Base-by-base conservation (phyloP, 1,139 yeast genomes). In the Hansenula anomala region DNA sequence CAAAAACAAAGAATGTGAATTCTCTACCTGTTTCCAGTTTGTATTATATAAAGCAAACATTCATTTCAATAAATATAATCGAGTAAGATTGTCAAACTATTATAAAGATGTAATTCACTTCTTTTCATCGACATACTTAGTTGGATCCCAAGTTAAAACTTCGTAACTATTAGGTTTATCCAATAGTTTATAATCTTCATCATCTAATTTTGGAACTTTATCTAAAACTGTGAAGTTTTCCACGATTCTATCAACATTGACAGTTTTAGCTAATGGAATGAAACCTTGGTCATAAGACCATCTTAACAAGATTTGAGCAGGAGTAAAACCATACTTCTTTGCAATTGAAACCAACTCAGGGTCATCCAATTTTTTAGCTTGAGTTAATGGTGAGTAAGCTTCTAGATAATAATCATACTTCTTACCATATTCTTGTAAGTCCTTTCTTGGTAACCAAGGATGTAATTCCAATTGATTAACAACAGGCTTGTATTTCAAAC, bases 241-340 rank as follows among this genome's bases (percentile, higher is more conserved):
- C 46, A 67, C 47, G 52, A 81, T 47, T 59, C 94, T 68, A 17
- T 61, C 61, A 7, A 67, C 58, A 10, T 75, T 76, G 34, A 69
- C 73, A 2, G 90, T 73, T 60, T 85, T 86, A 14, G 85, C 94
- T 47, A 87, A 68, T 16, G 87, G 88, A 36, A 84, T 70, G 52
- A 77, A 78, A 0, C 88, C 88, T 33, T 51, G 53, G 16, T 40
- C 44, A 28, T 46, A 56, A 5, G 70, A 60, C 78, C 79, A 75
- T 37, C 64, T 59, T 28, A 72, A 47, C 40, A 73, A 53, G 18
- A 71, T 60, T 46, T 73, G 73, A 25, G 71, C 75, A 4, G 69
- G 60, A 3, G 67, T 47, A 36, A 61, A 62, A 12, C 54, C 49
- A 40, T 69, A 64, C 48, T 64, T 65, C 34, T 61, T 45, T 26